A percentile compares a stretch with the other conserved stretches of the same genome.
Evolutionary conservation across 75 land plant genomes (phyloP).

Genomic region (Pinus tabuliformis): DNA sequence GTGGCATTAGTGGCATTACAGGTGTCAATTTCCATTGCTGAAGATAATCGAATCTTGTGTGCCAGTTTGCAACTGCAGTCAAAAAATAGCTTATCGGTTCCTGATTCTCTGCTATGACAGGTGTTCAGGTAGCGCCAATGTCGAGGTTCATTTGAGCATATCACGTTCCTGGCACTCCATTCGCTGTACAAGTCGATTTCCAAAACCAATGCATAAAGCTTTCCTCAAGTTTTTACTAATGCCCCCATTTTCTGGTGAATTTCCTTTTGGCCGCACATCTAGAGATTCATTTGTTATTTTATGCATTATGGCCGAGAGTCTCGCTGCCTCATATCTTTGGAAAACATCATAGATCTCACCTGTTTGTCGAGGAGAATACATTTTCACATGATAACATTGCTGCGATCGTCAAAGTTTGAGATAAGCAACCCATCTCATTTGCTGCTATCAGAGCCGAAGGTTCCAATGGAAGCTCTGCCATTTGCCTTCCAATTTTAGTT

Average conservation of each 20-base stretch:
- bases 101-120: no score
- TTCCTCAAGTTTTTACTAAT: constrained; percentile 55
- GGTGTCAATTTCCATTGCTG: no score
- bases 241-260: constrained; percentile 21
- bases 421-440: constrained; percentile 77
- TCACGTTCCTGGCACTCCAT: constrained; percentile 52
- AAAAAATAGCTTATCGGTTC: no score
- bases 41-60: no score
- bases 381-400: constrained; percentile 96
- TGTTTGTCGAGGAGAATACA: constrained; percentile 35
- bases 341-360: neutral
- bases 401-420: constrained; percentile 83
- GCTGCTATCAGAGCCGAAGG: constrained; percentile 93
- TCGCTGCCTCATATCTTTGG: neutral
- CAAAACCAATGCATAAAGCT: constrained; percentile 85
- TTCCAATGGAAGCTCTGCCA: constrained; percentile 97
- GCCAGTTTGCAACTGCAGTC: no score
- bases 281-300: neutral
- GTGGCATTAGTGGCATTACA: no score
- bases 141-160: no score
- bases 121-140: no score
- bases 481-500: constrained; percentile 68
- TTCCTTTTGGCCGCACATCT: neutral
- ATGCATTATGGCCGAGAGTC: neutral
- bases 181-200: constrained; percentile 82